Evolutionary conservation across 75 land plant genomes (phyloP), one percentile per base, ranked within the genome.

Genomic region (Picea glauca): DNA sequence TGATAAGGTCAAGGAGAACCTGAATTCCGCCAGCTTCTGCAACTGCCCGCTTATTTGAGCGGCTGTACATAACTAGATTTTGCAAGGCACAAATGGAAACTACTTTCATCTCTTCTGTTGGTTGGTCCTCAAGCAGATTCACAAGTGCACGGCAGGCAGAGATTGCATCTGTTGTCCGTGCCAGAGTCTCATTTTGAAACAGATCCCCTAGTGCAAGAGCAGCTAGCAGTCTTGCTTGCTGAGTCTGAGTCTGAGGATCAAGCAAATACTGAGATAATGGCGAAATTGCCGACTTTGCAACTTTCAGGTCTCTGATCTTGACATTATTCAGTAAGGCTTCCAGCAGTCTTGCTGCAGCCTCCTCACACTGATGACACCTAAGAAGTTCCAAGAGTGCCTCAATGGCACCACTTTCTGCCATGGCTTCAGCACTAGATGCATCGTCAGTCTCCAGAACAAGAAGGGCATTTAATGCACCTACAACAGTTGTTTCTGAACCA

Each of bases 21-120:
- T 96, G 99, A 72, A 96, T 91, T 21, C 99, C 99, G 43, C 99
- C 98, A 80, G 99, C 95, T 81, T 96, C 99, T 54, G 99, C 99
- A 58, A 96, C 99, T 77, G 99, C 99, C 60, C 99, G 90, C 87
- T 93, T 96, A 82, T 96, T 96, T 64, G 99, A 91, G 14, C 98
- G 88, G 79, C 99, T 96, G 84, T 88, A 89, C 90, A 91, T 89
- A 17, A 96, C 98, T 76, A 96, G 92, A 77, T 96, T 96, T 82
- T 96, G 99, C 83, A 96, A 74, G 3, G 99, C 95, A 86, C 99
- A 94, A 26, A 96, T 86, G 58, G 99, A 92, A 17, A 96, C 98
- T 79, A 94, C 94, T 87, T 96, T 96, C 93, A 93, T 96, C 78
- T 96, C 99, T 83, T 96, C 99, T 46, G 98, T 92, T 2, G 99